These are phyloP conservation scores for Chrysopogon serrulatus DNA, from an alignment of 176 grass and related monocot genomes.

Conservation along the genomic window DNA sequence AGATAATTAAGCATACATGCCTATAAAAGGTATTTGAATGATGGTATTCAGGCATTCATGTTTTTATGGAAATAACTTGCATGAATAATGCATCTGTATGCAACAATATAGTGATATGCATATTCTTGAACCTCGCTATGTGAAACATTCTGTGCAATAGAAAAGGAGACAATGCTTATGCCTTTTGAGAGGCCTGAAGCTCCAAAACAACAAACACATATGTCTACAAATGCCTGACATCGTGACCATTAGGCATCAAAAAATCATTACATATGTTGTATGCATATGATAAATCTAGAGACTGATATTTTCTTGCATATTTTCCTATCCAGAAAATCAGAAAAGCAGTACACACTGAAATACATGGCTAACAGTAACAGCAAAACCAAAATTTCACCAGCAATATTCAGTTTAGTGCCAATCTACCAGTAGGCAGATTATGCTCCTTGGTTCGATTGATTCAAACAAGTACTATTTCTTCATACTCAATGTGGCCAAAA, in stretches of 20 bases:
- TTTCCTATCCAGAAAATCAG: background rate
- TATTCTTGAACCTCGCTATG: background rate
- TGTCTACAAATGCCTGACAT: background rate
- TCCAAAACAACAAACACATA: background rate
- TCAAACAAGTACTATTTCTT: background rate
- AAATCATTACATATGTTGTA: background rate
- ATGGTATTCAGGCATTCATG: background rate
- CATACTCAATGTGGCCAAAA: background rate
- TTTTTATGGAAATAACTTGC: background rate
- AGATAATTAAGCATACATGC: background rate
- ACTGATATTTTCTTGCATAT: background rate
- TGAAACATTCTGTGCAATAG: background rate
- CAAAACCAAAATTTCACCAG: background rate
- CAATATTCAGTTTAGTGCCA: background rate
- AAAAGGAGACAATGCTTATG: background rate
- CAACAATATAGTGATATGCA: background rate
- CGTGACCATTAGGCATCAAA: background rate
- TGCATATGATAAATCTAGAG: background rate
- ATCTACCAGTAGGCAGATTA: background rate
- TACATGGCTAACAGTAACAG: background rate
- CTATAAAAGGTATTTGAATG: background rate
- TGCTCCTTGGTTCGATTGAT: background rate
- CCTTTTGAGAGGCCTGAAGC: background rate
- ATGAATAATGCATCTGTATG: background rate
- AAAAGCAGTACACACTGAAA: background rate